Percentiles rank a stretch among this genome's conserved stretches.
These are phyloP conservation scores for Penicillium coffeae DNA, from an alignment of 495 filamentous ascomycete species.

Conservation along the genomic window DNA sequence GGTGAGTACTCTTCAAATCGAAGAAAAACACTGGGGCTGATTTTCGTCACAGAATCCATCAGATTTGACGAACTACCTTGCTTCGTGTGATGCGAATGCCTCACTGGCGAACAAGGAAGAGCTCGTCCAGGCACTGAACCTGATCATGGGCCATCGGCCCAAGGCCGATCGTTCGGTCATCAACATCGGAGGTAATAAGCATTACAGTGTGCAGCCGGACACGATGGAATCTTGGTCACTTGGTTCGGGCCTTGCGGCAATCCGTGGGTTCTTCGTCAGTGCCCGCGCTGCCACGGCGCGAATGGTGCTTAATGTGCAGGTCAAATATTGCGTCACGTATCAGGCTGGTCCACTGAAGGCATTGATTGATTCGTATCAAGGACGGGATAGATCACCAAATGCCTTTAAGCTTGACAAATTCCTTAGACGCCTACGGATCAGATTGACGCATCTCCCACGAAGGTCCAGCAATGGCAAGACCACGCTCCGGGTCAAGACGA, in stretches of 20 bases:
- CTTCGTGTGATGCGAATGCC: conserved; percentile 41
- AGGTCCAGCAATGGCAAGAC: conserved; percentile 34
- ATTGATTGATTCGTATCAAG: conserved; percentile 23
- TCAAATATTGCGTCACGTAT: conserved; percentile 44
- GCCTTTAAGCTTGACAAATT: conserved; percentile 34
- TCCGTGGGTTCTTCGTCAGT: conserved; percentile 67
- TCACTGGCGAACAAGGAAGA: conserved; percentile 37
- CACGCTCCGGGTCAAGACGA: conserved; percentile 35
- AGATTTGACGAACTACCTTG: conserved; percentile 50
- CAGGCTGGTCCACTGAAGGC: conserved; percentile 26
- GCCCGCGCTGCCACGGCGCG: conserved; percentile 62
- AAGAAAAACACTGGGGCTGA: too few species aligned
- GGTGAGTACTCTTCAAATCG: conserved; percentile 12
- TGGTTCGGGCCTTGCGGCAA: conserved; percentile 41
- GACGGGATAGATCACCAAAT: conserved; percentile 2
- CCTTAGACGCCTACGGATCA: conserved; percentile 44
- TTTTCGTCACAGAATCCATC: conserved; percentile 33
- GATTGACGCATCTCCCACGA: conserved; percentile 31
- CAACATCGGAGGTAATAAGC: conserved; percentile 38
- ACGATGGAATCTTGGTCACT: conserved; percentile 30
- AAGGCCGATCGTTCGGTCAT: conserved; percentile 30
- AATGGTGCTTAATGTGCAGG: conserved; percentile 57
- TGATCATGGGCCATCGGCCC: conserved; percentile 42
- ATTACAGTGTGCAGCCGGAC: conserved; percentile 27
- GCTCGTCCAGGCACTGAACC: conserved; percentile 51